Percentiles rank a stretch among this genome's conserved stretches.
These are phyloP conservation scores for Polyplosphaeria fusca DNA, from an alignment of 495 filamentous ascomycete genomes.

Conservation along the genomic window DNA sequence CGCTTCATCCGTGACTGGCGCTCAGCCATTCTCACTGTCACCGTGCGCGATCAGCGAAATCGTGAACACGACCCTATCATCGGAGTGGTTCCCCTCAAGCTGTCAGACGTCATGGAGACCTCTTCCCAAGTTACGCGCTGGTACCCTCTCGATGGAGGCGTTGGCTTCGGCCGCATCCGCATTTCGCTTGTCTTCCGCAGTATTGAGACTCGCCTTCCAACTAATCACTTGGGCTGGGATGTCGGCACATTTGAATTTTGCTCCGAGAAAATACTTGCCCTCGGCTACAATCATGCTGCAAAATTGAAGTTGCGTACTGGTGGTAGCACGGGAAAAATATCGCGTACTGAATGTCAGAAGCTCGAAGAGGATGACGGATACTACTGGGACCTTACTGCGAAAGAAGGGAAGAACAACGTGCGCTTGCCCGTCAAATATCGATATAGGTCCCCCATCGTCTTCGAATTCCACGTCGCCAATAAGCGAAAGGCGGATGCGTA, in stretches of 20 bases:
- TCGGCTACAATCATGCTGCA: slow-evolving; percentile 55
- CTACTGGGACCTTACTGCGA: slow-evolving; percentile 64
- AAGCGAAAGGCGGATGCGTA: slow-evolving; percentile 71
- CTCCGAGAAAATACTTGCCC: slow-evolving; percentile 60
- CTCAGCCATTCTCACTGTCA: slow-evolving; percentile 77
- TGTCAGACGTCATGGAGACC: slow-evolving; percentile 81
- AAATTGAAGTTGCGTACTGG: slow-evolving; percentile 80
- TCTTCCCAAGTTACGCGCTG: slow-evolving; percentile 72
- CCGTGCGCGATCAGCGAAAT: slow-evolving; percentile 81
- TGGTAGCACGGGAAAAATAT: slow-evolving; percentile 72
- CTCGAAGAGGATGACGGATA: slow-evolving; percentile 58
- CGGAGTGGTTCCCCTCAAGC: slow-evolving; percentile 80
- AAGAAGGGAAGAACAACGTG: slow-evolving; percentile 54
- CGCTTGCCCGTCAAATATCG: slow-evolving; percentile 83
- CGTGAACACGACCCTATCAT: slow-evolving; percentile 93
- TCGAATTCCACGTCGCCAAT: slow-evolving; percentile 71
- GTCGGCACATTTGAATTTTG: slow-evolving; percentile 89
- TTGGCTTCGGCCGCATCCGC: slow-evolving; percentile 84
- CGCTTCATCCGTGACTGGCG: slow-evolving; percentile 94
- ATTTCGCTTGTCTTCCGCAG: slow-evolving; percentile 84
- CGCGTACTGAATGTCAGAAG: slow-evolving; percentile 53
- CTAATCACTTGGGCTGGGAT: slow-evolving; percentile 82
- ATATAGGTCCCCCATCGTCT: slow-evolving; percentile 81
- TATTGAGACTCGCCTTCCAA: slow-evolving; percentile 77
- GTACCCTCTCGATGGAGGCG: slow-evolving; percentile 66